These are phyloP conservation scores for Aplosporella prunicola DNA, from an alignment of 2,329 filamentous ascomycete species.

Conservation along the genomic window DNA sequence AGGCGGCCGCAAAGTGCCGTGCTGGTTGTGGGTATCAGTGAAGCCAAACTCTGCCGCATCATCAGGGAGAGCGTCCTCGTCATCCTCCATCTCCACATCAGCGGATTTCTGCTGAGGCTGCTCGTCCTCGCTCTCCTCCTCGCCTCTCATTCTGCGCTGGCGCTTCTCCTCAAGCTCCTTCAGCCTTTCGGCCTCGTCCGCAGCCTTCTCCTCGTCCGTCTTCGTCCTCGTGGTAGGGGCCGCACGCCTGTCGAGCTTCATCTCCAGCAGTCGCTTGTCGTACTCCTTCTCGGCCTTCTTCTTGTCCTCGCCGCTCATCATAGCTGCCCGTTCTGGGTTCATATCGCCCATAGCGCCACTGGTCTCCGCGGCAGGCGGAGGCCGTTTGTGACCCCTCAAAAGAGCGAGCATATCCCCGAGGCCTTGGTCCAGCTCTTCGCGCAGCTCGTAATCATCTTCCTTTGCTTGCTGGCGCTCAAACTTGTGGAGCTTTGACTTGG, in stretches of 20 bases:
- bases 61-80: constrained; percentile 30
- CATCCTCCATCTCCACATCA: constrained; percentile 22
- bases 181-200: constrained; percentile 66
- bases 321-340: constrained; percentile 53
- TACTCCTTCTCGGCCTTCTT: constrained; percentile 70
- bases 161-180: constrained; percentile 77
- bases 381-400: constrained; percentile 49
- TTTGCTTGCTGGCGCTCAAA: constrained; percentile 87
- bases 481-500: constrained; percentile 93
- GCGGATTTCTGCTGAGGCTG: constrained; percentile 39
- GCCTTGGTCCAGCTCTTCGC: constrained; percentile 75
- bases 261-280: constrained; percentile 69
- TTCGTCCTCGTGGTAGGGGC: constrained; percentile 81
- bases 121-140: constrained; percentile 61
- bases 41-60: constrained; percentile 55
- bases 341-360: constrained; percentile 30
- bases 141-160: constrained; percentile 77
- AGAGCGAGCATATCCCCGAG: constrained; percentile 67
- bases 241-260: constrained; percentile 76
- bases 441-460: constrained; percentile 84
- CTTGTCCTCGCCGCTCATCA: constrained; percentile 53
- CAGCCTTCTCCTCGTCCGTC: constrained; percentile 76
- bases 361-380: constrained; percentile 34
- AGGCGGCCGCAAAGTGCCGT: constrained; percentile 18
- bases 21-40: constrained; percentile 29